Evolutionary conservation across 495 filamentous ascomycete genomes (phyloP).

Genomic region (Cercophora samala): DNA sequence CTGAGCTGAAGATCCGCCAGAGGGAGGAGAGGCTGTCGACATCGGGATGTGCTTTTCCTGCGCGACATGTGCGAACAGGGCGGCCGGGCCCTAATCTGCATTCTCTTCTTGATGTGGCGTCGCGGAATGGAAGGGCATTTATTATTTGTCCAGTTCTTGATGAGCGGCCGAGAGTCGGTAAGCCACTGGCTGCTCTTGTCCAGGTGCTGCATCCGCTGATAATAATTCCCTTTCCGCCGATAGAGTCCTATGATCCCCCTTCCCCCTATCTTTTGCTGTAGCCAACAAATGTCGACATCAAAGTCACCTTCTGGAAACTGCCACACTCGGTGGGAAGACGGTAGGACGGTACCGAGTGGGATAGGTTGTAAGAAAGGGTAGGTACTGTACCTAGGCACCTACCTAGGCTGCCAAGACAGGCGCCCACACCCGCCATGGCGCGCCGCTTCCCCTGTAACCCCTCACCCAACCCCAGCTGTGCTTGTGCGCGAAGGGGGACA

Average conservation of each 20-base stretch:
- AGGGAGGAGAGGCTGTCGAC: too few relatives aligned
- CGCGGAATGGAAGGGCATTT: conserved; percentile 12
- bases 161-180: conserved; percentile 2
- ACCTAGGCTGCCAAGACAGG: conserved; percentile 7
- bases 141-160: background rate
- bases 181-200: background rate
- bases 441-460: conserved; percentile 11
- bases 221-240: background rate
- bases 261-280: conserved; percentile 16
- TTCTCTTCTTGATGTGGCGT: conserved; percentile 14
- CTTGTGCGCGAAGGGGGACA: conserved; percentile 11
- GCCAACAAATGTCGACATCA: background rate
- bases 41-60: conserved; percentile 5
- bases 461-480: conserved; percentile 7
- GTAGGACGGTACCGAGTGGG: too few relatives aligned
- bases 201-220: background rate
- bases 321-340: background rate
- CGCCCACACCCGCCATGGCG: conserved; percentile 6
- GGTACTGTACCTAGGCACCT: too few relatives aligned
- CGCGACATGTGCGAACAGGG: conserved; percentile 5
- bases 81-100: conserved; percentile 5
- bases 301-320: background rate
- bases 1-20: conserved; percentile 7
- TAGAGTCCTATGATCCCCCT: conserved; percentile 11
- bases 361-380: too few relatives aligned